Evolutionary conservation across 2,329 filamentous ascomycete genomes (phyloP).

Genomic region (Drechslerella dactyloides): DNA sequence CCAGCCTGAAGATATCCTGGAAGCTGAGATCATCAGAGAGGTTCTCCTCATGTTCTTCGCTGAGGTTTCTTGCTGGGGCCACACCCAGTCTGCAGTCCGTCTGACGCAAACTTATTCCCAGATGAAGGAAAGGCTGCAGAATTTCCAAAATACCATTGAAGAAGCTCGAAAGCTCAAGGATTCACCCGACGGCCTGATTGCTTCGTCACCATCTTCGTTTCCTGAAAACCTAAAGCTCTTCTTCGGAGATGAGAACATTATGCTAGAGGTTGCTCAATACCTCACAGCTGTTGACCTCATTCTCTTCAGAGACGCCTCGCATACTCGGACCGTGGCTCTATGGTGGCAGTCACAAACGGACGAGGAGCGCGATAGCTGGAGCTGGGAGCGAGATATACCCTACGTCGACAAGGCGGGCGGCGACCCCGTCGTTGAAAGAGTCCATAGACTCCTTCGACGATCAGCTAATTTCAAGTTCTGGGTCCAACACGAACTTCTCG

Average conservation of each 20-base stretch:
- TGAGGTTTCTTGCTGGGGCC: constrained; percentile 41
- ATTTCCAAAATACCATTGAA: constrained; percentile 19
- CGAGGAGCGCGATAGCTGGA: constrained; percentile 37
- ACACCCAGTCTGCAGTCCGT: constrained; percentile 25
- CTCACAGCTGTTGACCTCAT: constrained; percentile 47
- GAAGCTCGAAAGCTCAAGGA: constrained; percentile 17
- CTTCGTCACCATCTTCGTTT: constrained; percentile 14
- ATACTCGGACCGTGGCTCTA: constrained; percentile 22
- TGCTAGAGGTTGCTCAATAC: constrained; percentile 43
- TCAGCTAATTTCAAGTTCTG: constrained; percentile 40
- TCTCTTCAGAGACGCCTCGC: constrained; percentile 42
- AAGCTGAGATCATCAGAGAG: constrained; percentile 32
- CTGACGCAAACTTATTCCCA: constrained; percentile 39
- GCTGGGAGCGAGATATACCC: constrained; percentile 33
- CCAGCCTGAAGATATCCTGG: constrained; percentile 43
- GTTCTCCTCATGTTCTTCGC: constrained; percentile 41
- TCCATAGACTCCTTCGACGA: constrained; percentile 36
- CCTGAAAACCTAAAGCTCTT: constrained; percentile 46
- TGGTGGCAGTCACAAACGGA: constrained; percentile 41
- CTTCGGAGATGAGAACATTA: constrained; percentile 40
- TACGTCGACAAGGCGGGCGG: constrained; percentile 14
- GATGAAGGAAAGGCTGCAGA: constrained; percentile 40
- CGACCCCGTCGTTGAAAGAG: constrained; percentile 17
- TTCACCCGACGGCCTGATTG: neutral
- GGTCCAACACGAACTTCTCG: constrained; percentile 46